Evolutionary conservation across 225 moss, liverwort and hornwort species (phyloP).

Genomic region (Pseudoscleropodium purum): DNA sequence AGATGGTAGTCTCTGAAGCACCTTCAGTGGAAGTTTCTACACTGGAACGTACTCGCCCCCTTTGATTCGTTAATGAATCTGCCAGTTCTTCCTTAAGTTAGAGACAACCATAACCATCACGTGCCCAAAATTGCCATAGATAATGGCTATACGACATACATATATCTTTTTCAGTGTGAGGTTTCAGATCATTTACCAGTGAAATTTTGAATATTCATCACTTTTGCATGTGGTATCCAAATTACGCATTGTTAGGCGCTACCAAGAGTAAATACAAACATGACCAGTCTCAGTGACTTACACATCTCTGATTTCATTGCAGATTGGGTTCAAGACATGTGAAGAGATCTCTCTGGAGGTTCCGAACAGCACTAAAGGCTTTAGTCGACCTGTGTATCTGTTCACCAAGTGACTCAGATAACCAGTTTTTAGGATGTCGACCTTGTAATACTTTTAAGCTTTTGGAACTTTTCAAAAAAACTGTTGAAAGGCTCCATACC

Average conservation of each 20-base stretch:
- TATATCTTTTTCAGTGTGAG: background rate
- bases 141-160: background rate
- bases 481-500: background rate
- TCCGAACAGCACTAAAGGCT: conserved; percentile 58
- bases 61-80: background rate
- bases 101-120: background rate
- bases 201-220: background rate
- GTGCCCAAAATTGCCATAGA: background rate
- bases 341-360: conserved; percentile 50
- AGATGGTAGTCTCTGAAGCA: background rate
- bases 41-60: background rate
- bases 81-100: background rate
- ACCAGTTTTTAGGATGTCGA: background rate
- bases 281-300: background rate
- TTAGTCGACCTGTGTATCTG: conserved; percentile 62
- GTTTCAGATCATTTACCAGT: too few relatives aligned
- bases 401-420: conserved; percentile 44
- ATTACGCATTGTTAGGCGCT: background rate
- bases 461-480: background rate
- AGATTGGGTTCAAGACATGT: conserved; percentile 89
- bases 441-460: background rate
- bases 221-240: background rate
- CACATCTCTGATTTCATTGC: background rate
- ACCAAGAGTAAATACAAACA: background rate
- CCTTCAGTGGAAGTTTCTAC: background rate